These are phyloP conservation scores for Fraxinus excelsior DNA, from an alignment of 257 asterid species.

Conservation along the genomic window DNA sequence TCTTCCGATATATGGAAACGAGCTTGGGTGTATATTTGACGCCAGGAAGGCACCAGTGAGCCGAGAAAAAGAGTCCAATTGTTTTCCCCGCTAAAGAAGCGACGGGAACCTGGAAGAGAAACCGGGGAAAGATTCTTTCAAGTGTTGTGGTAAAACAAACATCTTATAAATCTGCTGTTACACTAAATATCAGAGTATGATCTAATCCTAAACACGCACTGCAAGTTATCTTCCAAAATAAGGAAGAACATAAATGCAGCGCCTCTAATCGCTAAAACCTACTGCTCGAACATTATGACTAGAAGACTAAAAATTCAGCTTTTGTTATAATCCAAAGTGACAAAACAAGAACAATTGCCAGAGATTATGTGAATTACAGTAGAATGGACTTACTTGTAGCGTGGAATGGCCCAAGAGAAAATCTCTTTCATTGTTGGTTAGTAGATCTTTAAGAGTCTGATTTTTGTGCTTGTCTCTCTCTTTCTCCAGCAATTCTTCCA, in stretches of 20 bases:
- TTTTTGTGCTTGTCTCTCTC: slow-evolving; percentile 54
- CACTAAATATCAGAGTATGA: no score
- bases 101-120: slow-evolving; percentile 45
- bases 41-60: slow-evolving; percentile 65
- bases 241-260: background rate
- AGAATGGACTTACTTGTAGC: slow-evolving; percentile 33
- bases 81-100: slow-evolving; percentile 55
- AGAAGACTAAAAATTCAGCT: background rate
- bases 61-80: slow-evolving; percentile 68
- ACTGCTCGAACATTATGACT: background rate
- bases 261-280: background rate
- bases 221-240: background rate
- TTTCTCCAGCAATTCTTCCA: slow-evolving; percentile 44
- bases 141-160: background rate
- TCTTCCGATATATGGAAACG: slow-evolving; percentile 48
- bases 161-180: no score
- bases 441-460: slow-evolving; percentile 50
- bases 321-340: background rate
- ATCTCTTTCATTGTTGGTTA: slow-evolving; percentile 41
- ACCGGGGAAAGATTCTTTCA: background rate
- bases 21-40: slow-evolving; percentile 52
- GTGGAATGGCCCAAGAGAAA: slow-evolving; percentile 41
- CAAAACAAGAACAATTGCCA: background rate
- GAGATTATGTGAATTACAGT: background rate
- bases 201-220: background rate